These are phyloP conservation scores for Nicotiana obtusifolia DNA, from an alignment of 257 asterid species.

Conservation along the genomic window DNA sequence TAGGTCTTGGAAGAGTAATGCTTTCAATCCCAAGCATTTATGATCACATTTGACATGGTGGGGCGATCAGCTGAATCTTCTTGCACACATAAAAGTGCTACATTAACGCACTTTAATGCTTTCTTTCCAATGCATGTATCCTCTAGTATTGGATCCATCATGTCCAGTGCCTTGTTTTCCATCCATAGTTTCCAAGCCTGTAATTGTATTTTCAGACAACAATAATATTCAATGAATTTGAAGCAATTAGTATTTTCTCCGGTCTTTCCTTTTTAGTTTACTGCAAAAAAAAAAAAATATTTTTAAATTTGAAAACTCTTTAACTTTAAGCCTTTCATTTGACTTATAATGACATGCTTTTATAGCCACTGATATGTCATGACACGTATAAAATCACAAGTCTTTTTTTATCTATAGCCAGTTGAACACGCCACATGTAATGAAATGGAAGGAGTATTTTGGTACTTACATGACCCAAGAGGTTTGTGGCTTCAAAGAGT, in stretches of 20 bases:
- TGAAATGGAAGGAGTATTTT: not conserved
- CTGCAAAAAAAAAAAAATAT: too few species aligned
- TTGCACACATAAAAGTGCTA: conserved; percentile 27
- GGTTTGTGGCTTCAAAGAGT: conserved; percentile 17
- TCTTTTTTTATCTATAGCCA: too few species aligned
- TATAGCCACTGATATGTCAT: too few species aligned
- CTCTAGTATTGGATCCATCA: conserved; percentile 7
- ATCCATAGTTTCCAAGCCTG: conserved; percentile 32
- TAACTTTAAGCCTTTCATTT: too few species aligned
- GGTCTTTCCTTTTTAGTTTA: not conserved
- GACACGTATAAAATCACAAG: too few species aligned
- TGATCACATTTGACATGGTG: conserved; percentile 20
- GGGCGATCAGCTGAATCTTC: conserved; percentile 26
- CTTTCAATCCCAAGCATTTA: conserved; percentile 20
- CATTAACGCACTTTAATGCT: conserved; percentile 15
- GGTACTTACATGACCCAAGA: conserved; percentile 22
- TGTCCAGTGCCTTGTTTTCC: conserved; percentile 13
- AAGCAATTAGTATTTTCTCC: not conserved
- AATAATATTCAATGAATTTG: not conserved
- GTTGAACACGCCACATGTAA: not conserved
- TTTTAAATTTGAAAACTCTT: too few species aligned
- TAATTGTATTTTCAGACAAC: not conserved
- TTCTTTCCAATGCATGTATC: conserved; percentile 5
- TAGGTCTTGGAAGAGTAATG: conserved; percentile 14
- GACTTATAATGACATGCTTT: too few species aligned